Base-by-base conservation (phyloP, 148 eudicot genomes). In the Persicaria tinctoria region DNA sequence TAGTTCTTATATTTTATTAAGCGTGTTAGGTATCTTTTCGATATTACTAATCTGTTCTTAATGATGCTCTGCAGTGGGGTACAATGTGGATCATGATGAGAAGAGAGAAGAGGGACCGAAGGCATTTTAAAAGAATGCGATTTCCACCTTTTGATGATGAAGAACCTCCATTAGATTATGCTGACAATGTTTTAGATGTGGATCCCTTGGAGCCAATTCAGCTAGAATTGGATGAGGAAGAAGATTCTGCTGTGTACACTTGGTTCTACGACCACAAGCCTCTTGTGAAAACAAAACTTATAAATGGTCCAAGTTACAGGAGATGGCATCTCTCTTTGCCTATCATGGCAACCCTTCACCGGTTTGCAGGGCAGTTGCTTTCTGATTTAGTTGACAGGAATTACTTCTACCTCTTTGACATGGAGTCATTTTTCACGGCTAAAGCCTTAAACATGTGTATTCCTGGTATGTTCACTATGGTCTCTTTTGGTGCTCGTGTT, bases 61-160 rank as follows among this genome's bases (percentile, higher is more conserved):
- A 18, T 73, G 14, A 3, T 62, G 56, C n/a, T 71, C 76, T 72
- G 41, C 81, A 95, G 92, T 96, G 99, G 99, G 99, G 99, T 74
- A 86, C 97, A 7, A 96, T 96, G 99, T 96, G 99, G 99, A 96
- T 96, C 72, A 96, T 96, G 99, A 96, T 96, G 99, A 80, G 99
- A 72, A 87, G 97, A 66, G 99, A 96, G 77, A 96, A 96, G 84
- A 87, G 99, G 76, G 99, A 96, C 72, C 84, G 99, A 68, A 86
- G 99, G 4, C 97, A 95, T 78, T 95, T 95, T 79, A 95, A 95
- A 80, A 92, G 99, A 80, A 95, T 95, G 99, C 82, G 99, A 32
- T 95, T 95, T 79, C 99, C 99, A 17, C 99, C 99, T 48, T 95
- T 95, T 79, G 99, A 96, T 82, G 99, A 96, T 72, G 99, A 96